Base-by-base conservation (phyloP, 1,284 basidiomycete genomes). In the Ustilago crameri region DNA sequence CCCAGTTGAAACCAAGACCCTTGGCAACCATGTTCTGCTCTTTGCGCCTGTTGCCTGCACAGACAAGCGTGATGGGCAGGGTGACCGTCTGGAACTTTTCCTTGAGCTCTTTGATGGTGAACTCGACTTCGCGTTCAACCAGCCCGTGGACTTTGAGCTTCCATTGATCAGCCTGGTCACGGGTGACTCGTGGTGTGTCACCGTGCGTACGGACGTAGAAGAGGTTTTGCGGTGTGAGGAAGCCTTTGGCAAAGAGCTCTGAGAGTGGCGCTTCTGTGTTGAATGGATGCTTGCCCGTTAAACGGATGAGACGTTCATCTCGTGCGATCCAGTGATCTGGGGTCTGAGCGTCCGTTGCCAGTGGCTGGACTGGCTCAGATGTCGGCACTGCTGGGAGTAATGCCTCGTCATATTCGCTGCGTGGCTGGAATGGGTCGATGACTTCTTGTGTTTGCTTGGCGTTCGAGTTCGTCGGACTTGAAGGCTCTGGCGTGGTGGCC, bases 191-290 rank as follows among this genome's bases (percentile, higher is more conserved):
- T 0, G 90, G 90, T 2, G 89, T 89, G 2, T 88, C 86, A 17
- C 90, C 90, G 74, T 90, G 90, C 66, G 88, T 89, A 20, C 90
- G 87, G 18, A 90, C 89, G 75, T 87, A 90, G 81, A 89, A 88
- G n/a, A 90, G 85, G 61, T 87, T 85, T 38, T 86, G 86, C 0
- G 89, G 88, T 0, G 89, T 90, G 46, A 90, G 75, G 76, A 90
- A 90, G 18, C 90, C 85, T 4, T 85, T 83, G 9, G 83, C 74
- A 74, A 87, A 88, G 3, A 90, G 84, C 22, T 84, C 82, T 4
- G 84, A 83, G 10, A 90, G 83, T 5, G 83, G 85, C 0, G 88
- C 85, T 79, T 90, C 89, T 45, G 80, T 77, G 74, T 90, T 90
- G 85, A 88, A 89, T 0, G 89, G 89, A 76, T 90, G 89, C 74